Evolutionary conservation across 805 yeast species (phyloP).

Genomic region (Kluyveromyces dobzhanskii): DNA sequence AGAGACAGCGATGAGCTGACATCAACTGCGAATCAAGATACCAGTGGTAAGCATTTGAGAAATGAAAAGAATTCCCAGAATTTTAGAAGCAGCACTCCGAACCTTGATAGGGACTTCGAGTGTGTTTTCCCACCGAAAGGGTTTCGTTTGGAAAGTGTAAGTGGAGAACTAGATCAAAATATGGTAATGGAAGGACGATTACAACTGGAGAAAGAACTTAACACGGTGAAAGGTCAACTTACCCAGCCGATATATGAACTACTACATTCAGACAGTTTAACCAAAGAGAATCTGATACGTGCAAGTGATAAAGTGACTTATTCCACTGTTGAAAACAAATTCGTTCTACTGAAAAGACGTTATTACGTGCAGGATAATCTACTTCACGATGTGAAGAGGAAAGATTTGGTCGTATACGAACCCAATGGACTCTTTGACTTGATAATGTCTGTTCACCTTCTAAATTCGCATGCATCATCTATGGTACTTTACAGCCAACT

Average conservation of each 20-base stretch:
- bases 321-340: conserved; percentile 15
- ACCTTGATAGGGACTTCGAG: no score
- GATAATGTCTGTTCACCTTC: conserved; percentile 25
- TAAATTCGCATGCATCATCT: conserved; percentile 21
- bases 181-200: conserved; percentile 1
- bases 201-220: conserved; percentile 4
- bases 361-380: conserved; percentile 16
- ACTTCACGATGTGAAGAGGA: conserved; percentile 18
- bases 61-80: no score
- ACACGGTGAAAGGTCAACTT: conserved; percentile 19
- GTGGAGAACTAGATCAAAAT: background rate
- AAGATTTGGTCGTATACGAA: conserved; percentile 21
- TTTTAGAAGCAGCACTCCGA: no score
- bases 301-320: conserved; percentile 15
- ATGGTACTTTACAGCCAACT: conserved; percentile 13
- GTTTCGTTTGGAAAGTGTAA: background rate
- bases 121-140: background rate
- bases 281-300: conserved; percentile 13
- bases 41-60: no score
- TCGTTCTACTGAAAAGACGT: conserved; percentile 16
- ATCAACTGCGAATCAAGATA: no score
- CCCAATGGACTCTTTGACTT: conserved; percentile 23
- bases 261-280: conserved; percentile 15
- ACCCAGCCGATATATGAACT: conserved; percentile 22
- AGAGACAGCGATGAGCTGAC: no score